These are phyloP conservation scores for Penium margaritaceum DNA, from an alignment of 139 green algal genomes.

Conservation along the genomic window DNA sequence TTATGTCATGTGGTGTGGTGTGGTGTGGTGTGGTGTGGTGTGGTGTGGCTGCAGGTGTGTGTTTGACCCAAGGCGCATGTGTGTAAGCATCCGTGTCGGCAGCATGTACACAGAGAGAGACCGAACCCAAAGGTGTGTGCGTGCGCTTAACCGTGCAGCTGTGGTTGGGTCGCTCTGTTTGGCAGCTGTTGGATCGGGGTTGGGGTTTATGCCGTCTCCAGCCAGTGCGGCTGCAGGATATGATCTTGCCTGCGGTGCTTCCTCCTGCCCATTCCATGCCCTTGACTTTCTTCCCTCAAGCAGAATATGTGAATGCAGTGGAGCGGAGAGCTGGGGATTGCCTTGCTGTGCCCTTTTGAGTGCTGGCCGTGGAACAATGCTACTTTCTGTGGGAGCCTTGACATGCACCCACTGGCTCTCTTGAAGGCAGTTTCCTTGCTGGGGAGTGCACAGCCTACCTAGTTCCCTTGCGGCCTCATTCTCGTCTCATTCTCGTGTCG, in stretches of 20 bases:
- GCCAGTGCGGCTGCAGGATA: too few species aligned
- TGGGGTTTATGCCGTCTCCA: too few species aligned
- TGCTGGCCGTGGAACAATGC: background rate
- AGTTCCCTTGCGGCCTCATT: background rate
- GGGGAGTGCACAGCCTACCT: background rate
- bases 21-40: too few species aligned
- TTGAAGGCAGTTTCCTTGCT: background rate
- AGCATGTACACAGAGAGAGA: slow-evolving; percentile 30
- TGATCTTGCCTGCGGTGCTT: too few species aligned
- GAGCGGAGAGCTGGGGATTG: background rate
- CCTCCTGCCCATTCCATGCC: too few species aligned
- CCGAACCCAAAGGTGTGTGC: slow-evolving; percentile 1
- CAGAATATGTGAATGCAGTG: too few species aligned
- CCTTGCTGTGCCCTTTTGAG: background rate
- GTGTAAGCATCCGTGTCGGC: slow-evolving; percentile 17
- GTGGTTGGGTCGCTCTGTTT: too few species aligned
- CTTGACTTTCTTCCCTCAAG: too few species aligned
- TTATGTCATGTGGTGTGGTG: background rate
- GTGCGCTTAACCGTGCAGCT: too few species aligned
- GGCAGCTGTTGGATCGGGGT: too few species aligned
- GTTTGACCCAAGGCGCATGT: slow-evolving; percentile 28
- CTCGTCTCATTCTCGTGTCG: background rate
- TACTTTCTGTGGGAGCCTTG: background rate
- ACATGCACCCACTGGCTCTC: background rate
- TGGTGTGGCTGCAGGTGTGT: slow-evolving; percentile 15